Base-by-base conservation (phyloP, 75 land plant genomes). In the Pinus albicaulis region DNA sequence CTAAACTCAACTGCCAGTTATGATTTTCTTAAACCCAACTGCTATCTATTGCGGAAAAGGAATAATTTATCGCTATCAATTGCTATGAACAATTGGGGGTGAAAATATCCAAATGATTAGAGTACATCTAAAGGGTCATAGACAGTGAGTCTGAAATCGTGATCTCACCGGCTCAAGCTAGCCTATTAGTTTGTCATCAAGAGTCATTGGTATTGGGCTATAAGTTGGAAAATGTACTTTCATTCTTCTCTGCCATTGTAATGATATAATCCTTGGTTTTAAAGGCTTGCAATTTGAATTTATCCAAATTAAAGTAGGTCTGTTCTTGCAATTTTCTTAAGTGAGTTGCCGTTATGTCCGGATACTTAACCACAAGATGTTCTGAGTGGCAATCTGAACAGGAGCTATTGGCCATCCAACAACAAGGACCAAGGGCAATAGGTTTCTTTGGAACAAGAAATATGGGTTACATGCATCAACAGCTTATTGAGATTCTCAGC, bases 391-490 rank as follows among this genome's bases (percentile, higher is more conserved):
- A 41, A 68, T 1, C n/a, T 34, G 24, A 38, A 20, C 84, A 96
- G 99, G 99, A 96, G 73, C 83, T 96, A 76, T 83, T 96, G 76
- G 99, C 99, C 55, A 96, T 96, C 83, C 99, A 96, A 72, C 99
- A 96, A 77, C 87, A 90, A 81, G 99, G 99, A 23, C 98, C 99
- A 31, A 86, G 98, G 81, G 84, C 89, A 25, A 96, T 96, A 77
- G 99, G 99, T 3, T 96, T 96, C 71, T 96, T 96, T 82, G 99
- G 99, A 71, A 96, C 99, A 24, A 79, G 99, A 24, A 96, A 96
- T 80, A 96, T 96, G 99, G 99, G 97, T 26, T 96, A 92, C 84
- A 94, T 92, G 93, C 99, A 96, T 81, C 99, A 96, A 77, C 93
- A 96, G 79, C 95, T 96, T 24, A 94, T 96, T 81, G 99, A 96